Conservation (phyloP, 164 flowering plant species). For the Kalanchoe fedtschenkoi region DNA sequence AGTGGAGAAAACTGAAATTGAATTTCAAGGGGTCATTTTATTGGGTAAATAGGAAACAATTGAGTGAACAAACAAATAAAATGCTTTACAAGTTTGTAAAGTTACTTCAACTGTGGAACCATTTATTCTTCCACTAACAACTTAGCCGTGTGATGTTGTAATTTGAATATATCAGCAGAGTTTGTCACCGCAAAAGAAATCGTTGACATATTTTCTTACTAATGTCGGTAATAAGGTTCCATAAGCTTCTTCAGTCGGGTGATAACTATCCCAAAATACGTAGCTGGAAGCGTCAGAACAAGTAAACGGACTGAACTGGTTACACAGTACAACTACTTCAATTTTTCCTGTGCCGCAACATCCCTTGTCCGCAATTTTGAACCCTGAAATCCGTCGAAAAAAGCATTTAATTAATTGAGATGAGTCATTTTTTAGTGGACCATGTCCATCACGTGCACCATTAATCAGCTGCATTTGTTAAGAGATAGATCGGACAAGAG, state of each 20-base stretch:
- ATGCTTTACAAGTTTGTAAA: background rate
- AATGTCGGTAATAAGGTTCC: background rate
- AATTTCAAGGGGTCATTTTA: too few relatives aligned
- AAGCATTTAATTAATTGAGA: background rate
- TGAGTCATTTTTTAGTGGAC: background rate
- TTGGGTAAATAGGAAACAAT: background rate
- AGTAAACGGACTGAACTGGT: background rate
- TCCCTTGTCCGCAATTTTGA: slow-evolving; percentile 15
- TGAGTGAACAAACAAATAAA: background rate
- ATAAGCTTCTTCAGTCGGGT: slow-evolving; percentile 16
- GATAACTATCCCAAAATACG: slow-evolving; percentile 24
- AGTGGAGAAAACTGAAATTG: too few relatives aligned
- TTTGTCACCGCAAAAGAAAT: slow-evolving; percentile 2
- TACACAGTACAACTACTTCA: slow-evolving; percentile 17
- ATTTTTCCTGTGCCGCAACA: slow-evolving; percentile 26
- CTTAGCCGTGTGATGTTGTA: background rate
- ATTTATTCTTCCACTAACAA: background rate
- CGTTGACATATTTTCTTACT: slow-evolving; percentile 1
- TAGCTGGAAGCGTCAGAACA: slow-evolving; percentile 15
- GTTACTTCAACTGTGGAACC: background rate
- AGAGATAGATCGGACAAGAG: background rate
- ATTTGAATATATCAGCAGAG: background rate
- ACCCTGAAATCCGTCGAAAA: slow-evolving; percentile 15
- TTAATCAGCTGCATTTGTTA: too few relatives aligned
- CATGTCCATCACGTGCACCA: too few relatives aligned